Base-by-base conservation (phyloP, 2,329 filamentous ascomycete genomes). In the Rhexocercosporidium sp. region DNA sequence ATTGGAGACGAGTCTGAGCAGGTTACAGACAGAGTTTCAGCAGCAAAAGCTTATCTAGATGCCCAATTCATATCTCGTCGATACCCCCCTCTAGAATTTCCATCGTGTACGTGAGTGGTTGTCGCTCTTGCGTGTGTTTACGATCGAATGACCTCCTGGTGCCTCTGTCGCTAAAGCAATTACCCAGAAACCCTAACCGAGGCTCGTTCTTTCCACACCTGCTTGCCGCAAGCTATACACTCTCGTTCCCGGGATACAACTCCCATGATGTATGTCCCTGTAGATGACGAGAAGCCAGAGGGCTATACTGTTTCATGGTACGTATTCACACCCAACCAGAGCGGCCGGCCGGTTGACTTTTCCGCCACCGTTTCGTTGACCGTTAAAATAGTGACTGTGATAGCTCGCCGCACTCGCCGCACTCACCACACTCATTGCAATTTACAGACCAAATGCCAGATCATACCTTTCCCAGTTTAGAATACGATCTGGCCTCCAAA, bases 1-100 rank as follows among this genome's bases (percentile, higher is more conserved):
- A 25, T 11, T 39, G 46, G 16, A 49, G 22, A 5, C 3, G 6
- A 20, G 44, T 62, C 59, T 39, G 44, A 62, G 59, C 59, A 18
- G 44, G 59, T 62, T 62, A 62, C 59, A 62, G 59, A 41, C 27
- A 27, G 9, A 51, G 59, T 62, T 62, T 62, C 59, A 62, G 7
- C 27, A 18, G 4, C 44, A 27, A 57, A 62, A 51, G 27, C 59
- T 62, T 51, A 27, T 51, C 29, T 41, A 22, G 22, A 39, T 39
- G 9, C 18, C 3, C 46, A 39, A 11, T 39, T 51, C 22, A 51
- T 51, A 51, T 53, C 53, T 11, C 16, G 46, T 41, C 16, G 44
- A 27, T 20, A 14, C 14, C 29, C 12, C n/a, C 29, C 1, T 53
- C 29, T 39, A 18, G 29, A 16, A 51, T 22, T 41, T 39, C 31